These are phyloP conservation scores for Pestalotiopsis sp. DNA, from an alignment of 2,329 filamentous ascomycete genomes.

Conservation along the genomic window DNA sequence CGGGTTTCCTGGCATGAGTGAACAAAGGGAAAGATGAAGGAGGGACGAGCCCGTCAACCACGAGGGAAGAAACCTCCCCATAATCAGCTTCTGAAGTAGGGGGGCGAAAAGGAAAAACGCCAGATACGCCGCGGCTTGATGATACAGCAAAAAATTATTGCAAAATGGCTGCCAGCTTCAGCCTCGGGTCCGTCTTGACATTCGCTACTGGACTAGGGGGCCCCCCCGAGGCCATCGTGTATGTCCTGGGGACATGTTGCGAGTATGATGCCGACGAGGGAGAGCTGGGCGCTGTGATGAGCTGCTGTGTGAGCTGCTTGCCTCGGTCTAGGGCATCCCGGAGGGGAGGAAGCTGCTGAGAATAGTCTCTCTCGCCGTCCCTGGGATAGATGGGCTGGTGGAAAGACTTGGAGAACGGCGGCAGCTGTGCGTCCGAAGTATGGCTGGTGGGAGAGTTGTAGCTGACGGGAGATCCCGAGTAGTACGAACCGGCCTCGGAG, in stretches of 20 bases:
- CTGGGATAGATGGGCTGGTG: slow-evolving; percentile 13
- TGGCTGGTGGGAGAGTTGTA: slow-evolving; percentile 42
- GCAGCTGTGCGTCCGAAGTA: slow-evolving; percentile 39
- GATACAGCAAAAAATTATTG: background rate
- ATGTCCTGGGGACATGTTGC: slow-evolving; percentile 5
- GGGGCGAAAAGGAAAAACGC: background rate
- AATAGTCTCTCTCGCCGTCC: background rate
- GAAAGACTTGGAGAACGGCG: slow-evolving; percentile 19
- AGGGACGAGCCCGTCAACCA: no score
- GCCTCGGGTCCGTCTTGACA: background rate
- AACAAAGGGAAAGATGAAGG: no score
- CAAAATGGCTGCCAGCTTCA: background rate
- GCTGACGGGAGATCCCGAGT: slow-evolving; percentile 59
- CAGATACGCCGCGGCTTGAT: background rate
- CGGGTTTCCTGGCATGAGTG: no score
- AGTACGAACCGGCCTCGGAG: slow-evolving; percentile 67
- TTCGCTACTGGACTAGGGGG: background rate
- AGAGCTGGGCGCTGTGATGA: slow-evolving; percentile 37
- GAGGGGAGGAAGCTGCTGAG: slow-evolving; percentile 24
- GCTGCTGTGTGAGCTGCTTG: slow-evolving; percentile 29
- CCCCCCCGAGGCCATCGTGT: background rate
- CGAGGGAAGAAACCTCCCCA: no score
- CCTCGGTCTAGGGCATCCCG: slow-evolving; percentile 26
- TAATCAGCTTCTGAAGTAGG: no score
- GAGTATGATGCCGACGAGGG: slow-evolving; percentile 21